Conservation (phyloP, 306 rosid species). For the Medicago ruthenica region DNA sequence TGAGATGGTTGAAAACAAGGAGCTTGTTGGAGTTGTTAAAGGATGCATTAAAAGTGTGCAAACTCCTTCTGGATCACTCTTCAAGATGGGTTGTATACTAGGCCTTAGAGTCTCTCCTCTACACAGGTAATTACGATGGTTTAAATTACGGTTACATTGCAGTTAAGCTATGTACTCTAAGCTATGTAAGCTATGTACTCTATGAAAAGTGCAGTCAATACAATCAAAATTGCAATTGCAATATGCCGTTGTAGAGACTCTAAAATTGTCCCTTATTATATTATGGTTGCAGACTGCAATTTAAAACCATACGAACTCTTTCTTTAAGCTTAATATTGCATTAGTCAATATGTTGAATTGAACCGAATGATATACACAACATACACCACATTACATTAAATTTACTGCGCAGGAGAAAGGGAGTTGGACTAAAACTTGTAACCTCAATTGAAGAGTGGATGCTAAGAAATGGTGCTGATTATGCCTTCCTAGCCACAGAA, state of each 20-base stretch:
- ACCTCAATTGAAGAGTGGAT: conserved; percentile 78
- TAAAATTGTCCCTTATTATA: too few species aligned
- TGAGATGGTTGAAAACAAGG: conserved; percentile 62
- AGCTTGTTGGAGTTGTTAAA: conserved; percentile 76
- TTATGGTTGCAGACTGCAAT: neutral
- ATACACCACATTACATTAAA: neutral
- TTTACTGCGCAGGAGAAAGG: conserved; percentile 51
- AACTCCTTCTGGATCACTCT: conserved; percentile 52
- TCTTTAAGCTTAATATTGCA: neutral
- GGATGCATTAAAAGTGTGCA: conserved; percentile 73
- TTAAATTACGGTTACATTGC: neutral
- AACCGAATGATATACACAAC: neutral
- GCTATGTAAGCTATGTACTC: too few species aligned
- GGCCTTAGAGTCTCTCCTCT: conserved; percentile 83
- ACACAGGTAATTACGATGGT: conserved; percentile 49
- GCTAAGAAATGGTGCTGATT: conserved; percentile 67
- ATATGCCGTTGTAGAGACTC: neutral
- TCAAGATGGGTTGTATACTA: conserved; percentile 70
- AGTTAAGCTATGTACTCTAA: too few species aligned
- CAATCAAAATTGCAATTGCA: too few species aligned
- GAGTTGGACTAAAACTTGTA: conserved; percentile 68
- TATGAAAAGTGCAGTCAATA: too few species aligned
- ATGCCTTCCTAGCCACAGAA: conserved; percentile 70
- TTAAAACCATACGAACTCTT: neutral
- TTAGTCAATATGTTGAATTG: neutral